Evolutionary conservation across 1,284 basidiomycete genomes (phyloP), one percentile per base, ranked within the genome.

Genomic region (Sporisorium sorghi): DNA sequence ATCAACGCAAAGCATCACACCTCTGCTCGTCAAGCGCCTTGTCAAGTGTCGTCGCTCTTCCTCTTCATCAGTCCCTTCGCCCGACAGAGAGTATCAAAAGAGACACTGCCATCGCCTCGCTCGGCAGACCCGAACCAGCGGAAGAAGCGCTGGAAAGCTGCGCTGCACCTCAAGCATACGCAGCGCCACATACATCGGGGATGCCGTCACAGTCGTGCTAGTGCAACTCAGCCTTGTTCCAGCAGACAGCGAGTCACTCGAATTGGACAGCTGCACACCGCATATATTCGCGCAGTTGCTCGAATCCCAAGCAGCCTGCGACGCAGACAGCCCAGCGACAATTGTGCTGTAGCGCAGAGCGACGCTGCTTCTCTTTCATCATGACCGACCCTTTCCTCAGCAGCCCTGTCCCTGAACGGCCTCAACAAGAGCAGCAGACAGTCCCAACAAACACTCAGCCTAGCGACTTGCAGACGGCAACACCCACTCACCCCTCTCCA

Each of bases 301-400:
- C 43, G 24, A 15, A 26, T 23, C 43, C 14, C 11, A 5, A 2
- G 26, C 14, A 44, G 43, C 24, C 37, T 40, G 14, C 4, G 37
- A 19, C n/a, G 37, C 37, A 40, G 37, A 19, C 14, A 17, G 15
- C 3, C 35, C 14, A 8, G 33, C 26, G 9, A 42, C 24, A 26
- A 32, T 2, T 12, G 8, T 8, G n/a, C 35, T 37, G 21, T 14
- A 23, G 49, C 10, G 5, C 7, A 5, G 15, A 15, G 2, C n/a
- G 12, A 30, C 17, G 1, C 37, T 28, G 23, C 32, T 37, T 14
- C 12, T 26, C 26, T 9, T 33, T n/a, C 61, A 42, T 17, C 46
- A 65, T 65, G 62, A 58, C 50, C 30, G 62, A 50, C 28, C 30
- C 39, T 47, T 51, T 35, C 1, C 40, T 17, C 32, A 14, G 15